Conservation (phyloP, 768 basidiomycete species). For the Tubosaeta sp. region DNA sequence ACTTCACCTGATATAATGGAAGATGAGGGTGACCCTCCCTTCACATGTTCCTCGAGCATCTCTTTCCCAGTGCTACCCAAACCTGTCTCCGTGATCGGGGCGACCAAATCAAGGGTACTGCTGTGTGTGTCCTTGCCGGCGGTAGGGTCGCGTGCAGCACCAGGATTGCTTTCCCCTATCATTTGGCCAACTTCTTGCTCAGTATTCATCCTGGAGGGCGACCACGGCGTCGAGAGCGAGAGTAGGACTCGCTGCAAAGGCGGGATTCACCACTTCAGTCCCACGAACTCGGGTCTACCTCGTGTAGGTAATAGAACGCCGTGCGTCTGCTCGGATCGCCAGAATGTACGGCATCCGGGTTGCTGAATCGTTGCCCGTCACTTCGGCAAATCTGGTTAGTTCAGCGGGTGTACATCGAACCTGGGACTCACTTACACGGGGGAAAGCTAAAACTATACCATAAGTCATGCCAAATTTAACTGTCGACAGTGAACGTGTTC, state of each 20-base stretch:
- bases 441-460: not conserved
- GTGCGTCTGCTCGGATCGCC: not conserved
- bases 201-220: conserved; percentile 1
- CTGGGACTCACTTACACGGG: not conserved
- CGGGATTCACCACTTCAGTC: conserved; percentile 3
- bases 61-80: not conserved
- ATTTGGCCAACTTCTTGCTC: not conserved
- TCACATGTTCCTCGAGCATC: not conserved
- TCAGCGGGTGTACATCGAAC: not conserved
- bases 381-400: not conserved
- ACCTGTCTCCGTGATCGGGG: not conserved
- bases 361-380: not conserved
- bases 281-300: conserved; percentile 2
- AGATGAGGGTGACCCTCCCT: not conserved
- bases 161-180: not conserved
- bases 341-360: conserved; percentile 11
- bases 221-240: not conserved
- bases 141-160: not conserved
- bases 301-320: conserved; percentile 2
- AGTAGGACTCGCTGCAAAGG: not conserved
- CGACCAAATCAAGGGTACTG: not conserved
- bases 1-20: not conserved
- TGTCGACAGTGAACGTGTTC: too few species aligned
- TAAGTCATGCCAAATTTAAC: not conserved
- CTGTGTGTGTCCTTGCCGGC: not conserved